Conservation (phyloP, 495 filamentous ascomycete species). For the Staphylotrichum longicolle region DNA sequence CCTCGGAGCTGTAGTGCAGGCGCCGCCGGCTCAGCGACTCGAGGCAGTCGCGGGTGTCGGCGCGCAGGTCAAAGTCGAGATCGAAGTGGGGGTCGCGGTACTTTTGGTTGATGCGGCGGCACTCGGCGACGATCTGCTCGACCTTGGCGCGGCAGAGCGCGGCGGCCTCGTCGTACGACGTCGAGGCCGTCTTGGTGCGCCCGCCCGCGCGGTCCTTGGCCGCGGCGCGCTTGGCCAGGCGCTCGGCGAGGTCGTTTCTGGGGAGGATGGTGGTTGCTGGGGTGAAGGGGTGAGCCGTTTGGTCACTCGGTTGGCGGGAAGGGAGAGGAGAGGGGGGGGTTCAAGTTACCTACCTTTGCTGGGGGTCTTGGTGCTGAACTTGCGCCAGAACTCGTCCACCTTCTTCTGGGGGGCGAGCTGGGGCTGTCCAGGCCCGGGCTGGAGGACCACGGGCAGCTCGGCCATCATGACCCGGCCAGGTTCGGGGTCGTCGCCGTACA, state of each 20-base stretch:
- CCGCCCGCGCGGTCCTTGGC: conserved; percentile 31
- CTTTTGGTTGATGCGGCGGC: conserved; percentile 80
- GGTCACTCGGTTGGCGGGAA: neutral
- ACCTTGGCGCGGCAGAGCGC: conserved; percentile 70
- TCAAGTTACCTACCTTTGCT: conserved; percentile 45
- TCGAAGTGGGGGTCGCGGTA: conserved; percentile 90
- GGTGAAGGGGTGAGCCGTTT: neutral
- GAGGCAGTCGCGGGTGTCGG: conserved; percentile 56
- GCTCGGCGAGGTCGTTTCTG: conserved; percentile 66
- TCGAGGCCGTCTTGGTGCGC: conserved; percentile 41
- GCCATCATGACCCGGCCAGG: conserved; percentile 19
- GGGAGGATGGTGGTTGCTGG: conserved; percentile 70
- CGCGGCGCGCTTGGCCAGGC: conserved; percentile 59
- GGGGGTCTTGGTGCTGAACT: conserved; percentile 64
- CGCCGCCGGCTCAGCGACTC: conserved; percentile 53
- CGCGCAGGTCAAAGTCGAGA: conserved; percentile 76
- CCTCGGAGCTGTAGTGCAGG: conserved; percentile 11
- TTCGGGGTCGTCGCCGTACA: neutral
- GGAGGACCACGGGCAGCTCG: conserved; percentile 22
- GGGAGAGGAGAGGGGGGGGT: neutral
- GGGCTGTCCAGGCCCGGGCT: conserved; percentile 16
- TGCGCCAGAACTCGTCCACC: conserved; percentile 76
- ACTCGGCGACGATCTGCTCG: conserved; percentile 78
- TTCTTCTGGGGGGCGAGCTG: conserved; percentile 62
- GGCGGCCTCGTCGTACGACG: conserved; percentile 72